Base-by-base conservation (phyloP, 2,329 filamentous ascomycete genomes). In the Cladosporium sp. region DNA sequence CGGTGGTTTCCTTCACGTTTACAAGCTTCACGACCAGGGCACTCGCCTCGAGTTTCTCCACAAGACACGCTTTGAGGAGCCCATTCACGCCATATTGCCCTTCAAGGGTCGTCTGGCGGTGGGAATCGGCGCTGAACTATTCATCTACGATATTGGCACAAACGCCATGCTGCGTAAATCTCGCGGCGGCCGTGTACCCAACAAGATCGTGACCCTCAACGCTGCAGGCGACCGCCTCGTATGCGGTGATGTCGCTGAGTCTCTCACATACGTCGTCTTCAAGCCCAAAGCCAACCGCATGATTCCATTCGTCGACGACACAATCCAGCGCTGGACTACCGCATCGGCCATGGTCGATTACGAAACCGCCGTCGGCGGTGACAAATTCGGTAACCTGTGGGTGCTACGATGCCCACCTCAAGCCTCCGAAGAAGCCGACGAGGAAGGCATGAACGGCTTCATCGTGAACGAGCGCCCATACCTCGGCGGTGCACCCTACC, bases 371-470 rank as follows among this genome's bases (percentile, higher is more conserved):
- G 92, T 92, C 2, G 94, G 93, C 37, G 93, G 93, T 37, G 94
- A 99, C 78, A 97, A 97, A 72, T 99, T 99, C 65, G 95, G 94
- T 61, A 99, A 99, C 68, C 76, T 99, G 15, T 99, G 92, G 87
- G 84, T 99, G 45, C 82, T 99, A 30, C 88, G 94, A 50, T 94
- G 90, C 68, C 92, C 93, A 0, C 80, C 87, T 61, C 94, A 96
- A 72, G 87, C 88, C 7, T 96, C 90, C 38, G 88, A 92, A 64
- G 90, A 95, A 72, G 89, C 92, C 0, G 94, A 99, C 68, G 94
- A 97, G 73, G 90, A 96, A 61, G 90, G 90, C 49, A 90, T 90
- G 3, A 93, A 92, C 14, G 86, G 92, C 2, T 92, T 97, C 75
- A 84, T 99, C n/a, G 82, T 90, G 28, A 92, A 99, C 67, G 91